phyloP scores from a whole-genome alignment of 441 rosid genomes.

The Isatis lusitanica region DNA sequence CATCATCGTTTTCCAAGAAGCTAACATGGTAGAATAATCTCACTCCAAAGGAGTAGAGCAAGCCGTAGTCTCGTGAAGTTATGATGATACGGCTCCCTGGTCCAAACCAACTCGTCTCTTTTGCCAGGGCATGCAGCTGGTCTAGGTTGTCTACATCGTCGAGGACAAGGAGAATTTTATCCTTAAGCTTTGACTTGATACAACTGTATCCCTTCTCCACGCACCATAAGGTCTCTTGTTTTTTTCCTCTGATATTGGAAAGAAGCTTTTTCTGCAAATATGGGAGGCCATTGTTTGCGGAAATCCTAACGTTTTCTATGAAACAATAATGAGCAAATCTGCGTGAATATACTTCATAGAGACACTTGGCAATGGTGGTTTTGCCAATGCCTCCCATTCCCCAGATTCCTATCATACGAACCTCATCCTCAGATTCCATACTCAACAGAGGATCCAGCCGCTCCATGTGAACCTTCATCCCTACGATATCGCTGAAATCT shows the following conservation, averaged over 20 bases:
- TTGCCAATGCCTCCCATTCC: conserved; percentile 48
- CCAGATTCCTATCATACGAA: conserved; percentile 40
- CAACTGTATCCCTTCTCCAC: background rate
- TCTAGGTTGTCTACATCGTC: conserved; percentile 32
- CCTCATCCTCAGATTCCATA: conserved; percentile 1
- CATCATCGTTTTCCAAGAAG: background rate
- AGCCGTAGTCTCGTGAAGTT: conserved; percentile 34
- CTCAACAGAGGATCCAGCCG: background rate
- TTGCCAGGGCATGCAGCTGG: conserved; percentile 20
- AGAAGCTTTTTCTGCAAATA: conserved; percentile 8
- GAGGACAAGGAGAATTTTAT: conserved; percentile 29
- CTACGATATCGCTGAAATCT: conserved; percentile 8
- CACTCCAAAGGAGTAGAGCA: conserved; percentile 10
- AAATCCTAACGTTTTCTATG: background rate
- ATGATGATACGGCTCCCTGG: conserved; percentile 47
- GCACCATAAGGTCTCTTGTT: background rate
- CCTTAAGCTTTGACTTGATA: conserved; percentile 6
- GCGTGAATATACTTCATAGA: background rate
- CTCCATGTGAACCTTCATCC: conserved; percentile 26
- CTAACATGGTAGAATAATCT: conserved; percentile 11
- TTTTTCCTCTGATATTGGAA: background rate
- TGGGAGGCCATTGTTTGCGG: background rate
- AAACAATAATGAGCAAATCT: no score
- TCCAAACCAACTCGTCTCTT: conserved; percentile 37
- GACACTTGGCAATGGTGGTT: conserved; percentile 28